Base-by-base conservation (phyloP, 2,329 filamentous ascomycete genomes). In the Fusarium burgessii region DNA sequence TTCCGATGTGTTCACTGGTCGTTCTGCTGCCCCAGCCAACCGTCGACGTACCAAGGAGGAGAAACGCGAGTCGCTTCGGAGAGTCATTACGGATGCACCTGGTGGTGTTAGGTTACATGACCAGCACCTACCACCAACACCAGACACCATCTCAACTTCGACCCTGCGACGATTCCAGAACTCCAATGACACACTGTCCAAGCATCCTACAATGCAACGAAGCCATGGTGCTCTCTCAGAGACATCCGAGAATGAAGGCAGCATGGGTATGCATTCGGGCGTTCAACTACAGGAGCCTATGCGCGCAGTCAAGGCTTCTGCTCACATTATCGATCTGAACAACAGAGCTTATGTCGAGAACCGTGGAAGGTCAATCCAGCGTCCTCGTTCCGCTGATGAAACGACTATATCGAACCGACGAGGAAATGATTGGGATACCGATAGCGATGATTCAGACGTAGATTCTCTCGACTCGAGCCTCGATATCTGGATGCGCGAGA, bases 401-500 rank as follows among this genome's bases (percentile, higher is more conserved):
- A 84, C 84, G 0, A 84, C 82, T 0, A 75, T 82, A 5, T 85
- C 84, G 15, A 78, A 80, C 43, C 75, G 76, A 42, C 78, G 80
- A 32, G 80, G 77, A 2, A 78, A 82, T 18, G 84, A 81, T 50
- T 86, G 85, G 81, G 81, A 84, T 36, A 84, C 82, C 7, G 82
- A 82, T 40, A 78, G 80, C 11, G 82, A 84, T 18, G 81, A 80
- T n/a, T 81, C 83, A 18, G 78, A 83, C 7, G 73, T 77, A 4
- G 78, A 75, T 32, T 87, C 86, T 4, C 75, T 84, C 6, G 80
- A 84, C 2, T 88, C 85, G 2, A 87, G 84, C 64, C 82, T 87
- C 8, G 88, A 90, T 58, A 87, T 88, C 27, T 90, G 88, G 88
- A 83, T 90, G 78, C 84, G 83, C 10, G 86, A 88, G 75, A 86